Base-by-base conservation (phyloP, 2,329 filamentous ascomycete species). In the Botrytis elliptica region DNA sequence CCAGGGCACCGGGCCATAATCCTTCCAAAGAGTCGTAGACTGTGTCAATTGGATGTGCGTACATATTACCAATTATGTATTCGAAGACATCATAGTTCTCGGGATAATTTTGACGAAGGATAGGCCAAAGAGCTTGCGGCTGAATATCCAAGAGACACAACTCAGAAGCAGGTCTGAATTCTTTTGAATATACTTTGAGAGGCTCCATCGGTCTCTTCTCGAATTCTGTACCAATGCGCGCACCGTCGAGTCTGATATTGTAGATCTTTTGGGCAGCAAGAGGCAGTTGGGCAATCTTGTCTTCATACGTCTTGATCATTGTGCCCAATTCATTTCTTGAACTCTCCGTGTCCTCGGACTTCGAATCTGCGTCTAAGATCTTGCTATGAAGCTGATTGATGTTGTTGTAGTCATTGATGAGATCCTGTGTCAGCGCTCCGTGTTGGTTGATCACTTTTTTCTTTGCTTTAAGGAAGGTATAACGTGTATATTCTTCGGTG, bases 71-170 rank as follows among this genome's bases (percentile, higher is more conserved):
- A 33, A 86, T 78, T 65, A 91, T 83, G n/a, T 89, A 78, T 57
- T 89, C 86, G 36, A 89, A 86, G 16, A 84, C 82, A 77, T 89
- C 86, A 63, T 85, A 86, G 1, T 79, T 77, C 12, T 73, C 64
- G 3, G 74, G 71, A 36, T 74, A 77, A 52, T 79, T 82, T 71
- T 86, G 80, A 10, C 84, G 84, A 33, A 91, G 78, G 2, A 88
- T 77, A 1, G 83, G 84, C 77, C 86, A 84, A 75, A 86, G 82
- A 4, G 84, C 80, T 76, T 86, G 86, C 5, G 93, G 92, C 76
- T 90, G 88, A 74, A 93, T 84, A 80, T 94, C 92, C 25, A 94
- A 80, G 5, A 95, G 87, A 18, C 84, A 83, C 72, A 89, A 84
- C 10, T 85, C 83, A 14, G 85, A 82, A 38, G 86, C 84, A 1